Conservation (phyloP, 1,284 basidiomycete species). For the Inonotus obliquus region DNA sequence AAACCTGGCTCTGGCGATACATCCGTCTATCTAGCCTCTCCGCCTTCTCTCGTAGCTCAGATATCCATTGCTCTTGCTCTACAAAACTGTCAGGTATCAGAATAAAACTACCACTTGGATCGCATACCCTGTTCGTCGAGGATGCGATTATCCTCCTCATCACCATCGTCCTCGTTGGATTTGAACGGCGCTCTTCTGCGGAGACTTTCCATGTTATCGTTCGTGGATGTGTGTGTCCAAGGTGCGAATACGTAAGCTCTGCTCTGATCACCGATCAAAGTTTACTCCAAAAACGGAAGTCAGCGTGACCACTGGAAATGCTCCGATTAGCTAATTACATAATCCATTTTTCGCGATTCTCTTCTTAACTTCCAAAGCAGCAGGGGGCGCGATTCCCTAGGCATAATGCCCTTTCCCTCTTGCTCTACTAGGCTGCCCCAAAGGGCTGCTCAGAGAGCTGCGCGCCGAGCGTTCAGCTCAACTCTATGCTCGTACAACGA, state of each 20-base stretch:
- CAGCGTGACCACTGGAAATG: neutral
- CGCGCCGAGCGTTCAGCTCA: slow-evolving; percentile 5
- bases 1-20: neutral
- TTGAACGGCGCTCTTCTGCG: slow-evolving; percentile 14
- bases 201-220: slow-evolving; percentile 1
- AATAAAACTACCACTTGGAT: neutral
- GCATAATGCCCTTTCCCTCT: slow-evolving; percentile 3
- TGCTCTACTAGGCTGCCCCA: slow-evolving; percentile 8
- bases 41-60: slow-evolving; percentile 2
- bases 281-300: neutral
- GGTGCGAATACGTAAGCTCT: neutral
- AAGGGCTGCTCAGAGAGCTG: neutral
- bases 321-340: neutral
- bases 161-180: neutral
- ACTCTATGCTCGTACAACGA: slow-evolving; percentile 28
- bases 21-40: neutral
- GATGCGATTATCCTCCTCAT: neutral
- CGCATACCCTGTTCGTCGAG: slow-evolving; percentile 15
- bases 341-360: neutral
- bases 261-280: slow-evolving; percentile 4
- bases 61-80: slow-evolving; percentile 16
- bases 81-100: neutral
- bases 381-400: no score
- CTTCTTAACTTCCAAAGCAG: neutral
- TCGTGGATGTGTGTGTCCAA: neutral